phyloP scores from a whole-genome alignment of 495 filamentous ascomycete genomes.

The Aspergillus olivimuriae region DNA sequence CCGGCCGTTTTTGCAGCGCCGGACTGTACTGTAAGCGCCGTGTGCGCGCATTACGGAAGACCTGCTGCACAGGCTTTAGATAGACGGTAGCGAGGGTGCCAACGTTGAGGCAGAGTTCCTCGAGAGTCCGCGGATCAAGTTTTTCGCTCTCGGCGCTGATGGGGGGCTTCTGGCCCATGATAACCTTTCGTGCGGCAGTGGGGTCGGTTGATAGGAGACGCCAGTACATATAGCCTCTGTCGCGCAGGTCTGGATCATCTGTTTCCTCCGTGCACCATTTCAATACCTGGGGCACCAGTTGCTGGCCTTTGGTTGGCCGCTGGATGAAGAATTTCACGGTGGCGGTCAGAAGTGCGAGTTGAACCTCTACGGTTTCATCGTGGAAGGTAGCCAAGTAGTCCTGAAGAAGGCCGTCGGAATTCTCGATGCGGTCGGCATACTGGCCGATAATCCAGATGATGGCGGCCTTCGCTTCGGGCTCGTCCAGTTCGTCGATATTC shows the following conservation, averaged over 20 bases:
- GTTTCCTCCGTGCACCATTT: constrained; percentile 99
- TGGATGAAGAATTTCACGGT: constrained; percentile 99
- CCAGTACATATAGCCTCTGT: constrained; percentile 99
- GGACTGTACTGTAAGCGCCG: constrained; percentile 72
- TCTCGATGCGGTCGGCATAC: constrained; percentile 95
- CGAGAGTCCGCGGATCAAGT: constrained; percentile 81
- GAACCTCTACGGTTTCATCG: constrained; percentile 92
- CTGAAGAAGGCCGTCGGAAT: constrained; percentile 86
- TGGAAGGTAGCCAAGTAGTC: constrained; percentile 91
- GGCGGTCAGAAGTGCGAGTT: constrained; percentile 88
- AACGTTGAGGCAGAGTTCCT: constrained; percentile 95
- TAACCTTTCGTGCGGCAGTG: constrained; percentile 73
- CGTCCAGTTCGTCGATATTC: constrained; percentile 93
- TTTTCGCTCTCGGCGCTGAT: constrained; percentile 97
- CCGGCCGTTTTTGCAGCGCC: constrained; percentile 65
- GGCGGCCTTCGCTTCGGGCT: constrained; percentile 98
- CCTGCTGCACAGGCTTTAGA: constrained; percentile 92
- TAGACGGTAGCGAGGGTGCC: constrained; percentile 97
- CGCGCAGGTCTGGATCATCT: constrained; percentile 92
- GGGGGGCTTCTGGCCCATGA: constrained; percentile 95
- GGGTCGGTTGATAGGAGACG: constrained; percentile 92
- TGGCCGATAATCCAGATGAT: constrained; percentile 99
- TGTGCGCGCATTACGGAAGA: constrained; percentile 87
- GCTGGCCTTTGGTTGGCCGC: constrained; percentile 87
- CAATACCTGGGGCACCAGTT: constrained; percentile 89